Evolutionary conservation across 75 land plant species (phyloP), one percentile per base, ranked within the genome.

Genomic region (Isoetes taiwanensis): DNA sequence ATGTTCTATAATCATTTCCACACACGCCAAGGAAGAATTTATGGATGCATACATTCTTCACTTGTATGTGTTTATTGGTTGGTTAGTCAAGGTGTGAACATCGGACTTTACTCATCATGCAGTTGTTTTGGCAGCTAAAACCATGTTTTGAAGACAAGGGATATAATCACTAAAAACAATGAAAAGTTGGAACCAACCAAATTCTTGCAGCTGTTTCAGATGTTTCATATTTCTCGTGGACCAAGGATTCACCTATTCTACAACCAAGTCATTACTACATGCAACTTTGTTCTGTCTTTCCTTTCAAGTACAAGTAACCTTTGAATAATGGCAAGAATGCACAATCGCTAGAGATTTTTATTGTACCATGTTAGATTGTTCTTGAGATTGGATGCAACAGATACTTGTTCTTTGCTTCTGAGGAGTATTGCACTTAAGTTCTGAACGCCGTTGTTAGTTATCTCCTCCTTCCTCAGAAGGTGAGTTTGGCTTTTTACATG

Each of bases 41-140:
- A 82, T 79, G 85, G 98, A 93, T 84, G 96, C 84, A 0, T 93
- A 84, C 43, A 64, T 93, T 24, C 56, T 93, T 61, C 98, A 93
- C 73, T 52, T 78, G 98, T 88, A 73, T 33, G 84, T 65, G 11
- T 39, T 35, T 28, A 34, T 30, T 21, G 32, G 10, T 14, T 34
- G 30, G 0, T n/a, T n/a, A n/a, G n/a, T n/a, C n/a, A n/a, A n/a
- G n/a, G n/a, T n/a, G n/a, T n/a, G n/a, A n/a, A n/a, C n/a, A n/a
- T n/a, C n/a, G n/a, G n/a, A n/a, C n/a, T n/a, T n/a, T n/a, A n/a
- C n/a, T n/a, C n/a, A n/a, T n/a, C n/a, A n/a, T n/a, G n/a, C n/a
- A n/a, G n/a, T 61, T 6, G 59, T 38, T 41, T 29, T 67, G n/a
- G 69, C 79, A 93, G 98, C 65, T 93, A n/a, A 54, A 88, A 93